Conservation (phyloP, 83 land plant species). For the Diphasiastrum complanatum region DNA sequence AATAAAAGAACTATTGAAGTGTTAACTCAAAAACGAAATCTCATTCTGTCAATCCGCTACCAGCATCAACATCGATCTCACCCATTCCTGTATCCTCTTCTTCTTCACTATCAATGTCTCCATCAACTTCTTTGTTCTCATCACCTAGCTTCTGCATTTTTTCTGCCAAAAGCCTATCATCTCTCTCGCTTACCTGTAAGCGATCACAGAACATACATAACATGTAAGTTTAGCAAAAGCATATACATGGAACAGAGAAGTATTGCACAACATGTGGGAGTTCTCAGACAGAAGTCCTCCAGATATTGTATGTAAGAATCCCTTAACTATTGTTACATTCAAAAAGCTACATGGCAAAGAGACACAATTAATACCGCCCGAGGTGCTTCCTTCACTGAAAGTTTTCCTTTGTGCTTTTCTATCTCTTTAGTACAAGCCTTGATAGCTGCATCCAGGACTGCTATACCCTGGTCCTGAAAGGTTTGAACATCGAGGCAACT, state of each 20-base stretch:
- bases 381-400: conserved; percentile 71
- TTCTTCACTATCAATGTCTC: conserved; percentile 75
- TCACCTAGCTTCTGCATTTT: conserved; percentile 57
- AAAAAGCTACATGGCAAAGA: neutral
- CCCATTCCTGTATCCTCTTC: conserved; percentile 99
- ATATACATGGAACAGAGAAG: neutral
- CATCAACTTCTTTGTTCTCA: conserved; percentile 72
- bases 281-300: neutral
- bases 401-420: conserved; percentile 80
- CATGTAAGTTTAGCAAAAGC: neutral
- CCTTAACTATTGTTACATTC: neutral
- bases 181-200: conserved; percentile 86
- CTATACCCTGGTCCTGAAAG: conserved; percentile 84
- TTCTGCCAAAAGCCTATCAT: conserved; percentile 79
- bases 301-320: neutral
- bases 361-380: conserved; percentile 77
- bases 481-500: neutral
- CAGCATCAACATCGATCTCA: conserved; percentile 59
- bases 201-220: neutral
- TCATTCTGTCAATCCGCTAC: conserved; percentile 32
- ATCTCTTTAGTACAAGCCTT: conserved; percentile 77
- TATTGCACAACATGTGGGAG: neutral
- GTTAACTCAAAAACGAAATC: conserved; percentile 9
- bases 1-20: no score
- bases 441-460: conserved; percentile 66